Conservation (phyloP, 2,329 filamentous ascomycete species). For the Sporothrix humicola region DNA sequence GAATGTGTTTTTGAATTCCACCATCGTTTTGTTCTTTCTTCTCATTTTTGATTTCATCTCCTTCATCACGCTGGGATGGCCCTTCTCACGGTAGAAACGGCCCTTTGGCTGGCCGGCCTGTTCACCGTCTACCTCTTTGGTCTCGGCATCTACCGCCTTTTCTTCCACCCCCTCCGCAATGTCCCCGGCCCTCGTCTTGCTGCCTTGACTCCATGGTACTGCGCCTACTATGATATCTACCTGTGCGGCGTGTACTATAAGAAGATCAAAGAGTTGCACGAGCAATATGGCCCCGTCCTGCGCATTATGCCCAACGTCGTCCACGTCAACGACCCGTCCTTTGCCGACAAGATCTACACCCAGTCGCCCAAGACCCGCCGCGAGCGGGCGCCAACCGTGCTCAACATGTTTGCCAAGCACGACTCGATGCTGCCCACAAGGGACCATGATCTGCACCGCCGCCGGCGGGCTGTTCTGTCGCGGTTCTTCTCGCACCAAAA, state of each 20-base stretch:
- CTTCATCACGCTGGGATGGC: neutral
- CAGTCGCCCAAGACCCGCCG: conserved; percentile 16
- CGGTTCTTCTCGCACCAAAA: conserved; percentile 23
- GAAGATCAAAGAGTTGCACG: neutral
- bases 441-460: conserved; percentile 22
- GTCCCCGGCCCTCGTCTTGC: conserved; percentile 2
- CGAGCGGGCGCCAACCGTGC: conserved; percentile 11
- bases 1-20: neutral
- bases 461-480: conserved; percentile 14
- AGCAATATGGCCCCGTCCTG: conserved; percentile 14
- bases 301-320: conserved; percentile 24
- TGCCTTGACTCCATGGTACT: conserved; percentile 11
- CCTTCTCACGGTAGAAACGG: neutral
- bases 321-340: conserved; percentile 25
- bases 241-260: neutral
- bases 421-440: conserved; percentile 15
- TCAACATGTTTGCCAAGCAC: conserved; percentile 7
- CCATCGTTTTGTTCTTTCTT: neutral
- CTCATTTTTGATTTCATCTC: neutral
- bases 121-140: conserved; percentile 17
- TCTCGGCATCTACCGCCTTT: conserved; percentile 21
- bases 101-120: neutral
- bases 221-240: conserved; percentile 18
- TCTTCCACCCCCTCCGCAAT: conserved; percentile 9
- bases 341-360: conserved; percentile 16